Conservation (phyloP, 345 rosid species). For the Gossypioides kirkii region DNA sequence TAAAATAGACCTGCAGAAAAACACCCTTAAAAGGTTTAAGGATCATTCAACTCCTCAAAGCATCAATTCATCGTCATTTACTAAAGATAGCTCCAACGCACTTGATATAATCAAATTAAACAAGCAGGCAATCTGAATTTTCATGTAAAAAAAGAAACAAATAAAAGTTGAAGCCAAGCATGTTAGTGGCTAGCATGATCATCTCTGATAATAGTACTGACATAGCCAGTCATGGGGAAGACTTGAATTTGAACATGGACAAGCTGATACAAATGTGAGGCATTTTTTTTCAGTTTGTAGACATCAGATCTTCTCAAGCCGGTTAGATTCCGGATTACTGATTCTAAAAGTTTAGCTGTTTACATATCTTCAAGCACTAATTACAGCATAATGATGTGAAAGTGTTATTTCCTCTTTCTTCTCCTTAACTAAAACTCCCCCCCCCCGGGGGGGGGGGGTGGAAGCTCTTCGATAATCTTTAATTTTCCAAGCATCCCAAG, state of each 20-base stretch:
- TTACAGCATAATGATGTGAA: background rate
- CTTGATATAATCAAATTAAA: background rate
- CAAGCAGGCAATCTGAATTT: background rate
- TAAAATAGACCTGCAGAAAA: conserved; percentile 58
- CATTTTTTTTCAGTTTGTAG: background rate
- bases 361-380: background rate
- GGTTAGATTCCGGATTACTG: background rate
- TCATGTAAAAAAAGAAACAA: background rate
- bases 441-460: too few species aligned
- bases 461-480: background rate
- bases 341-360: too few species aligned
- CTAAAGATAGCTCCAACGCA: background rate
- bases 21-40: conserved; percentile 6
- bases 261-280: background rate
- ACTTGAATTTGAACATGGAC: background rate
- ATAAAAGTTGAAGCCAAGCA: background rate
- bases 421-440: background rate
- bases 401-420: background rate
- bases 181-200: background rate
- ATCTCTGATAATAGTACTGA: background rate
- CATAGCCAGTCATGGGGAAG: background rate
- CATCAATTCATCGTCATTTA: background rate
- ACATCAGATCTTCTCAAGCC: background rate
- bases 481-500: background rate
- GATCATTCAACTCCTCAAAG: background rate